phyloP scores from a whole-genome alignment of 768 basidiomycete species.

The Mycena albidolilacea region DNA sequence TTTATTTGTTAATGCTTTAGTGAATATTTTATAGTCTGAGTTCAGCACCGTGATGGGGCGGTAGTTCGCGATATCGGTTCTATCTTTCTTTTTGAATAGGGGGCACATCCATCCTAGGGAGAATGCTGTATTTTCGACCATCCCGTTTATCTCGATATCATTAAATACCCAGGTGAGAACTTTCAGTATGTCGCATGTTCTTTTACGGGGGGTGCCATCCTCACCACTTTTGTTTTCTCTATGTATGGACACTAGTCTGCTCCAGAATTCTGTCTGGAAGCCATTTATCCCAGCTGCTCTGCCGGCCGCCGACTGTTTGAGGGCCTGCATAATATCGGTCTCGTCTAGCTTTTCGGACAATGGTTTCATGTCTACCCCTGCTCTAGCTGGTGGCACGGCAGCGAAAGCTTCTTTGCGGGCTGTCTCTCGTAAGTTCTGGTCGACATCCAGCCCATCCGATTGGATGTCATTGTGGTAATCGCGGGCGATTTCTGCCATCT shows the following conservation, averaged over 20 bases:
- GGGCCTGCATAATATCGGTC: background rate
- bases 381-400: background rate
- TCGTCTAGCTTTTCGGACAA: background rate
- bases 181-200: background rate
- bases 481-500: slow-evolving; percentile 1
- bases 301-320: background rate
- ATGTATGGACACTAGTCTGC: background rate
- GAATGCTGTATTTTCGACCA: background rate
- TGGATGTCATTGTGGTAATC: background rate
- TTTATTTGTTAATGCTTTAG: slow-evolving; percentile 23
- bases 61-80: slow-evolving; percentile 32
- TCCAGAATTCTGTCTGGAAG: background rate
- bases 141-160: background rate
- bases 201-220: background rate
- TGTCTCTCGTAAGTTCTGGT: background rate
- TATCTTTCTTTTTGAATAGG: too few relatives aligned
- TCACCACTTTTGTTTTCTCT: background rate
- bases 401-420: background rate
- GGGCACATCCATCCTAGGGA: slow-evolving; percentile 5
- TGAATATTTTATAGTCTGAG: slow-evolving; percentile 33
- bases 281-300: slow-evolving; percentile 10
- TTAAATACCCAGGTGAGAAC: slow-evolving; percentile 14
- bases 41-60: slow-evolving; percentile 39
- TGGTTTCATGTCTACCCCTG: slow-evolving; percentile 1
- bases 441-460: background rate